Evolutionary conservation across 2,329 filamentous ascomycete species (phyloP).

Genomic region (Cytospora mali): DNA sequence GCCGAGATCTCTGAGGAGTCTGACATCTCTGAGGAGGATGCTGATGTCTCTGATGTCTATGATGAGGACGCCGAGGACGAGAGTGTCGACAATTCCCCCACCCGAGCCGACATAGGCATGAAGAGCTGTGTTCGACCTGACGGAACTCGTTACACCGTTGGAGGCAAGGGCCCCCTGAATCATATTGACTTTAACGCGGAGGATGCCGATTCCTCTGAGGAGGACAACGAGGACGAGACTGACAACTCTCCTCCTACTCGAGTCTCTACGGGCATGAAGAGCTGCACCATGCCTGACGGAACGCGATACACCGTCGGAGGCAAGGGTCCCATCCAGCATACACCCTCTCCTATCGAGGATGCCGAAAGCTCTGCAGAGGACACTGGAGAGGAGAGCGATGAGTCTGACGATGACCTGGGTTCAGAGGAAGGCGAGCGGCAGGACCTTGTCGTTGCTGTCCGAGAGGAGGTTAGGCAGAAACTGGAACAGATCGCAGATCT

Average conservation of each 20-base stretch:
- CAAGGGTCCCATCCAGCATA: not conserved
- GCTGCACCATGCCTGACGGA: not conserved
- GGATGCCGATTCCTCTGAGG: not conserved
- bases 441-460: not conserved
- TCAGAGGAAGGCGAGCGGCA: not conserved
- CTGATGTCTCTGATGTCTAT: not conserved
- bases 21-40: too few species aligned
- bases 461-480: not conserved
- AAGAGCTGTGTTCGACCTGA: not conserved
- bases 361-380: not conserved
- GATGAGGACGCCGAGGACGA: too few species aligned
- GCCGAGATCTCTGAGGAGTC: too few species aligned
- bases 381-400: not conserved
- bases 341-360: not conserved
- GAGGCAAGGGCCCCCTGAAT: not conserved
- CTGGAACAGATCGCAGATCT: not conserved
- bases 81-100: too few species aligned
- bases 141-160: not conserved
- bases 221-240: not conserved
- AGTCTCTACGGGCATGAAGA: not conserved
- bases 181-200: not conserved
- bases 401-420: slow-evolving; percentile 1
- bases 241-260: too few species aligned
- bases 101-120: not conserved
- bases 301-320: not conserved